Evolutionary conservation across 2,329 filamentous ascomycete genomes (phyloP).

Genomic region (Mollisiaceae sp.): DNA sequence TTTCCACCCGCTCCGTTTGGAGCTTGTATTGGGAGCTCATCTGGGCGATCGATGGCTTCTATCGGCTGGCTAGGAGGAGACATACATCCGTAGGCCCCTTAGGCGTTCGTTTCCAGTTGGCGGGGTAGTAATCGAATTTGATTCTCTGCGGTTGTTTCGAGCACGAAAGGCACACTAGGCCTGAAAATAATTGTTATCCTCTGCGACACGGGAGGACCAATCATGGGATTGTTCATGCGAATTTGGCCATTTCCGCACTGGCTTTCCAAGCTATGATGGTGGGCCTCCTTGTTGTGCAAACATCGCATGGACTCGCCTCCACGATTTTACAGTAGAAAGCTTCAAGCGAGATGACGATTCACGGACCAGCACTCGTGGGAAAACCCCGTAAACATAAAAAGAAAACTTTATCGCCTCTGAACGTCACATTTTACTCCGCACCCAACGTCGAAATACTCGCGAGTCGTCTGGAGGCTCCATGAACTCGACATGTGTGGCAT

Average conservation of each 20-base stretch:
- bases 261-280: neutral
- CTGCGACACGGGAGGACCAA: neutral
- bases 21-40: constrained; percentile 32
- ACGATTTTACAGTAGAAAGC: constrained; percentile 11
- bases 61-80: constrained; percentile 39
- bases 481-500: constrained; percentile 63
- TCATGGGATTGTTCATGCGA: constrained; percentile 1
- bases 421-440: neutral
- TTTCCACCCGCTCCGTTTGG: constrained; percentile 15
- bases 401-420: too few species aligned
- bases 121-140: constrained; percentile 36
- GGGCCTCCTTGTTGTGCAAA: neutral
- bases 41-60: constrained; percentile 33
- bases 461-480: neutral
- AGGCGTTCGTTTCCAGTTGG: constrained; percentile 37
- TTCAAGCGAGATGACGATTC: constrained; percentile 15
- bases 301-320: neutral
- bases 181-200: constrained; percentile 5
- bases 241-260: constrained; percentile 14
- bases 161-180: neutral
- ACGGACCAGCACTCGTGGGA: neutral
- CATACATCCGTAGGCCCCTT: constrained; percentile 42
- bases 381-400: neutral
- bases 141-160: neutral
- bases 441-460: neutral